Base-by-base conservation (phyloP, 1,139 yeast species). In the Waltiozyma sp. region DNA sequence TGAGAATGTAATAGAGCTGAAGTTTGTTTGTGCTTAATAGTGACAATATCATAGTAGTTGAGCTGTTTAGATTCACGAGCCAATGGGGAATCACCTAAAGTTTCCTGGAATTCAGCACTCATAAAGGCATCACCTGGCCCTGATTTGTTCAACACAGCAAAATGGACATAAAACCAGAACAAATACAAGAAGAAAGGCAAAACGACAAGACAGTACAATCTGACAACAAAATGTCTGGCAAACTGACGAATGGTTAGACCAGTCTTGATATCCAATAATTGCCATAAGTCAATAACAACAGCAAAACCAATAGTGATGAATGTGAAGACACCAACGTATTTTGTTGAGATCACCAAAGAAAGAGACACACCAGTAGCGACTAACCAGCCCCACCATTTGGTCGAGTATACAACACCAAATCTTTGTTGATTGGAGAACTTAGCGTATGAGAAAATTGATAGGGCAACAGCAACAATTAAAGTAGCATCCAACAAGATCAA, bases 101-200 rank as follows among this genome's bases (percentile, higher is more conserved):
- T 81, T 59, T 87, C 95, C 64, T 91, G 97, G 70, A 93, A 93
- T 46, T 82, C 93, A 3, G 91, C 70, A 16, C 93, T 76, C 98
- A 93, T 93, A 62, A 89, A 89, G 6, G 72, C 69, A 62, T 93
- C 97, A 47, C 99, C 99, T 7, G 97, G 93, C 31, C 99, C 99
- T 1, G 97, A 88, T 54, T 76, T 80, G 48, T 65, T 73, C 55
- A 93, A 75, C 38, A 91, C 72, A 36, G 78, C 73, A 63, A 93
- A 91, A 63, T 93, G 99, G 45, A 89, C 73, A 64, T 80, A 87
- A 67, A 93, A 93, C 97, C 98, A 93, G 58, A 79, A 82, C 57
- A 93, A 69, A 61, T 86, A 93, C 53, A 91, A 73, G 37, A 75
- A 51, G 59, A 91, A 86, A 28, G 99, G 99, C 28, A 88, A 64